phyloP scores from a whole-genome alignment of 257 asterid genomes.

The Salvia hispanica region DNA sequence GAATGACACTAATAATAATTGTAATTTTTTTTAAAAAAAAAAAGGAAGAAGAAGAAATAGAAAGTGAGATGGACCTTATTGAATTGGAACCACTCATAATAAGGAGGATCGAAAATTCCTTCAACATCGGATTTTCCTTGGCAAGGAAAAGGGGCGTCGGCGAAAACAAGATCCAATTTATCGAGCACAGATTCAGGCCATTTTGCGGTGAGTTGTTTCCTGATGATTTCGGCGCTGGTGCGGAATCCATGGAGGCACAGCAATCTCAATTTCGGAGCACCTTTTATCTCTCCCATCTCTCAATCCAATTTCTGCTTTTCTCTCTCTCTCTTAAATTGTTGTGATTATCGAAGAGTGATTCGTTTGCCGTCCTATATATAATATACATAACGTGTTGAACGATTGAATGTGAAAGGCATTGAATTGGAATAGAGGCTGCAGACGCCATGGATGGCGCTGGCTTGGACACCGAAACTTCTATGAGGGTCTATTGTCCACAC shows the following conservation, averaged over 20 bases:
- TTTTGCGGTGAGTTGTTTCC: constrained; percentile 65
- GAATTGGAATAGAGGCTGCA: too few relatives aligned
- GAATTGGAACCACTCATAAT: constrained; percentile 94
- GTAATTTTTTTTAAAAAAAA: too few relatives aligned
- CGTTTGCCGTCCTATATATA: not conserved
- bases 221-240: constrained; percentile 76
- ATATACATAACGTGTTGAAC: too few relatives aligned
- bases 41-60: not conserved
- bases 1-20: too few relatives aligned
- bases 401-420: too few relatives aligned
- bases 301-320: not conserved
- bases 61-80: constrained; percentile 53
- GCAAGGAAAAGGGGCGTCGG: constrained; percentile 75
- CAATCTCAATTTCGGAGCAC: constrained; percentile 57
- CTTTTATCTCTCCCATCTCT: constrained; percentile 48
- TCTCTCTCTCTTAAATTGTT: constrained; percentile 2
- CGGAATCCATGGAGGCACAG: constrained; percentile 91
- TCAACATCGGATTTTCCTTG: constrained; percentile 86
- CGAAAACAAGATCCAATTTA: constrained; percentile 73
- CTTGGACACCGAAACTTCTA: too few relatives aligned
- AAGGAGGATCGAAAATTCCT: constrained; percentile 93
- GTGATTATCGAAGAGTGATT: constrained; percentile 22
- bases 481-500: too few relatives aligned
- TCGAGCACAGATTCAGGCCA: constrained; percentile 73
- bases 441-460: too few relatives aligned